phyloP scores from a whole-genome alignment of 345 rosid species.

The Corchorus olitorius region DNA sequence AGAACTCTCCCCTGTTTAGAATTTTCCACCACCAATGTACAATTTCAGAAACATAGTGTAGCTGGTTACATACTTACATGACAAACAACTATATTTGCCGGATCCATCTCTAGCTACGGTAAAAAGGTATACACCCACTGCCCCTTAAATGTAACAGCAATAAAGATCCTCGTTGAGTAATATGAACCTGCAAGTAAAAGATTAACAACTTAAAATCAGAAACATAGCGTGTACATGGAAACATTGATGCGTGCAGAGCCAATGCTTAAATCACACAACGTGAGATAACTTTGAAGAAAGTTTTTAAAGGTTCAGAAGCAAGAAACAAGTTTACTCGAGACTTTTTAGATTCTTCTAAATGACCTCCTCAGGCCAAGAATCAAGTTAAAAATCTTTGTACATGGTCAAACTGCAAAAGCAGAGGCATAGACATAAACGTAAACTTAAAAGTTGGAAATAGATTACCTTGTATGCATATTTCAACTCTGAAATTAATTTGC shows the following conservation, averaged over 20 bases:
- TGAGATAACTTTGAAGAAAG: not conserved
- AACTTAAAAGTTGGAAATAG: not conserved
- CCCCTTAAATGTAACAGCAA: not conserved
- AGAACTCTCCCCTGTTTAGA: not conserved
- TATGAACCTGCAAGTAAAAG: not conserved
- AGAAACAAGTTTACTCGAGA: not conserved
- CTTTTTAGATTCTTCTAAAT: not conserved
- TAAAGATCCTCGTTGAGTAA: not conserved
- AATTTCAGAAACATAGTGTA: not conserved
- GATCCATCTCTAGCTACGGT: not conserved
- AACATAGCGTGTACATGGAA: too few species aligned
- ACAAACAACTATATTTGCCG: not conserved
- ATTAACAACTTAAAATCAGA: too few species aligned
- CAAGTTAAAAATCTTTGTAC: too few species aligned
- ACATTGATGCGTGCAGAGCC: too few species aligned
- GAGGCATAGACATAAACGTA: not conserved
- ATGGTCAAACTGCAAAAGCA: not conserved
- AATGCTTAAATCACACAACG: too few species aligned
- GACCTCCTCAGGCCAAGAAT: not conserved
- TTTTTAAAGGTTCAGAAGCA: not conserved
- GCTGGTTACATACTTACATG: not conserved
- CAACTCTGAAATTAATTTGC: not conserved
- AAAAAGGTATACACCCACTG: not conserved
- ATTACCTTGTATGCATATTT: conserved; percentile 5
- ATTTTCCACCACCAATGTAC: not conserved